Evolutionary conservation across 1,284 basidiomycete genomes (phyloP), one percentile per base, ranked within the genome.

Genomic region (Hortiboletus rubellus): DNA sequence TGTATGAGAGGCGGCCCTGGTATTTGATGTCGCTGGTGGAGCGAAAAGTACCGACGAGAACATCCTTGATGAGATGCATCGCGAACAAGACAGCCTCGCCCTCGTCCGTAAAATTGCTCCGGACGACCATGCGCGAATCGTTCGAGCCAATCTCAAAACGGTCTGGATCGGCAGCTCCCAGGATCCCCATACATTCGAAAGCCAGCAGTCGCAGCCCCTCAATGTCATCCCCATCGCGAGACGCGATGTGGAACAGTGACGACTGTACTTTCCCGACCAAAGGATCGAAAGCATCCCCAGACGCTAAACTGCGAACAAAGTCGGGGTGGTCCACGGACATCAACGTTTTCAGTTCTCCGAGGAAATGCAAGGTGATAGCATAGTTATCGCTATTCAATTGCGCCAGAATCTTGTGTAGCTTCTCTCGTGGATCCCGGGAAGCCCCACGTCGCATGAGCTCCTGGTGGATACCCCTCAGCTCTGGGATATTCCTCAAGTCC

Each of bases 101-200:
- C 51, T 89, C 84, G 60, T 96, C 90, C 5, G 78, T 80, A 69
- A 96, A 98, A 72, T 99, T 96, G 66, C 82, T 83, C 55, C 88
- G 78, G 51, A 98, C 81, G 40, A 93, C 82, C 75, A 91, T 87
- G 41, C 84, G 81, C 3, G 82, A 74, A 60, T 90, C 86, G 36
- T 81, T 80, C 40, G 80, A 71, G 2, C 76, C 75, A 42, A 92
- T 78, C 60, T 94, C 90, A 68, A 94, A 90, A 55, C 97, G 85
- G 76, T 99, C 97, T 1, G 97, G 96, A 74, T 99, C 97, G 18
- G 97, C 82, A 1, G 97, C 97, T 7, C 97, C 97, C 6, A 99
- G 75, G n/a, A 93, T 83, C 1, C 96, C 95, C 50, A 99, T 85
- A 70, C 94, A 98, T 68, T 97, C 92, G 67, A 92, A 95, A 1